phyloP scores from a whole-genome alignment of 2,329 filamentous ascomycete species.

The Ramularia collo-cygni region DNA sequence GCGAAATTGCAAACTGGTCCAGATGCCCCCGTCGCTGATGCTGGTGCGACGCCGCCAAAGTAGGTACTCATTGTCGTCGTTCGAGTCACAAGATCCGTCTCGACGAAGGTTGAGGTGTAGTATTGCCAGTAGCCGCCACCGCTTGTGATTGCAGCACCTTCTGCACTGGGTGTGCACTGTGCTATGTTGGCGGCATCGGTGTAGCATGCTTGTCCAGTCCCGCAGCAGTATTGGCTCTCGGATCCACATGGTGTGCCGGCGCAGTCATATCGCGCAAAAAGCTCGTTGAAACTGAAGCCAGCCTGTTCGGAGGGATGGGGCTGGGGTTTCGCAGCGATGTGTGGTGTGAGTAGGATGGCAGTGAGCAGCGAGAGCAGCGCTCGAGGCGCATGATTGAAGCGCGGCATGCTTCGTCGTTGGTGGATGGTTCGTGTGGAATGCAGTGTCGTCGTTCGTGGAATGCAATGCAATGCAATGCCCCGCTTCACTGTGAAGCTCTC shows the following conservation, averaged over 20 bases:
- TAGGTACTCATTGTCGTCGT: conserved; percentile 50
- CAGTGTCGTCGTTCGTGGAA: background rate
- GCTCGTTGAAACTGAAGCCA: conserved; percentile 29
- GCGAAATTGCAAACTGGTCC: conserved; percentile 41
- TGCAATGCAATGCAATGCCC: background rate
- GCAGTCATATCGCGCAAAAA: conserved; percentile 35
- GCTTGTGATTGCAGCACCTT: conserved; percentile 19
- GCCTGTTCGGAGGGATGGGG: conserved; percentile 20
- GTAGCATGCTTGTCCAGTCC: conserved; percentile 39
- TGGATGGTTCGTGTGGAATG: background rate
- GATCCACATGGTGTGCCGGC: conserved; percentile 46
- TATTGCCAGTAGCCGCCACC: conserved; percentile 46
- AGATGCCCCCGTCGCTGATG: conserved; percentile 22
- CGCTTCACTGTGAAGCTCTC: background rate
- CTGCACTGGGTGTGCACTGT: conserved; percentile 33
- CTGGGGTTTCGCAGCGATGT: conserved; percentile 23
- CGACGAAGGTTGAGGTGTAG: conserved; percentile 51
- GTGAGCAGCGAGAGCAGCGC: conserved; percentile 26
- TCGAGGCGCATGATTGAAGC: conserved; percentile 18
- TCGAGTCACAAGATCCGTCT: conserved; percentile 46
- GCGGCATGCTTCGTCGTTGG: conserved; percentile 12
- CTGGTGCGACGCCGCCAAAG: conserved; percentile 27
- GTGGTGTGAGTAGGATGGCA: conserved; percentile 22
- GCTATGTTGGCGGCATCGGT: conserved; percentile 46
- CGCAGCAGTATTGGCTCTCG: conserved; percentile 46